Conservation (phyloP, 2,329 filamentous ascomycete genomes). For the Lecanicillium sp. region DNA sequence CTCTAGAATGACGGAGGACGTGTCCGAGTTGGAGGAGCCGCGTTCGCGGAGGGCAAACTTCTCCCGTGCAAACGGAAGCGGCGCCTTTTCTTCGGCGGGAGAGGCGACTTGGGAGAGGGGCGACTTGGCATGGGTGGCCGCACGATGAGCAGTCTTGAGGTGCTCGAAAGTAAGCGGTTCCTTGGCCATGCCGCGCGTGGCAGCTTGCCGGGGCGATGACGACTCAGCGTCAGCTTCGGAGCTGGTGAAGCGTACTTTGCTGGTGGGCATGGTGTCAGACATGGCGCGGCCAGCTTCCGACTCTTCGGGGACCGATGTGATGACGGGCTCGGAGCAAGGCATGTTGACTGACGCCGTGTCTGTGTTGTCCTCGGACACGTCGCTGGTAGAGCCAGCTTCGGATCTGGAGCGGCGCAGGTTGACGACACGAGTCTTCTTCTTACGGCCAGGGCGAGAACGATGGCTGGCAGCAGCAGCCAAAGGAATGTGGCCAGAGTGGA, state of each 20-base stretch:
- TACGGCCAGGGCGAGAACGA: constrained; percentile 57
- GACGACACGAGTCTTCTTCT: constrained; percentile 78
- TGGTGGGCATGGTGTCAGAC: constrained; percentile 19
- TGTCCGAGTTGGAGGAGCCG: constrained; percentile 32
- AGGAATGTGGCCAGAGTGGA: constrained; percentile 53
- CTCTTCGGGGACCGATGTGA: constrained; percentile 53
- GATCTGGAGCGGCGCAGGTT: constrained; percentile 63
- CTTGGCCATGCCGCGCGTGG: constrained; percentile 12
- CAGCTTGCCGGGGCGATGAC: background rate
- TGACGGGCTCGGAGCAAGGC: constrained; percentile 54
- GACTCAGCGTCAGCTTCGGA: constrained; percentile 13
- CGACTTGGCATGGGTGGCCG: constrained; percentile 13
- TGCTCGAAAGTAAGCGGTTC: constrained; percentile 16
- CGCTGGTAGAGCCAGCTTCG: constrained; percentile 44
- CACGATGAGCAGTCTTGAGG: constrained; percentile 14
- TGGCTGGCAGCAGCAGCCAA: constrained; percentile 55
- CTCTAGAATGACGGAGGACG: constrained; percentile 58
- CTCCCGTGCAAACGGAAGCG: constrained; percentile 17
- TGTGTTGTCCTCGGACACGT: constrained; percentile 38
- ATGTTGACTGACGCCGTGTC: constrained; percentile 48
- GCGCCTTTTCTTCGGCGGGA: constrained; percentile 18
- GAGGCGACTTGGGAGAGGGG: constrained; percentile 9
- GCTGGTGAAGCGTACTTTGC: constrained; percentile 34
- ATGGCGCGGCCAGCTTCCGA: constrained; percentile 38
- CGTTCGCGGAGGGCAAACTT: constrained; percentile 23